Percentiles rank a stretch among this genome's conserved stretches.
Conservation (phyloP, 768 basidiomycete species). For the Lentinula boryana region DNA sequence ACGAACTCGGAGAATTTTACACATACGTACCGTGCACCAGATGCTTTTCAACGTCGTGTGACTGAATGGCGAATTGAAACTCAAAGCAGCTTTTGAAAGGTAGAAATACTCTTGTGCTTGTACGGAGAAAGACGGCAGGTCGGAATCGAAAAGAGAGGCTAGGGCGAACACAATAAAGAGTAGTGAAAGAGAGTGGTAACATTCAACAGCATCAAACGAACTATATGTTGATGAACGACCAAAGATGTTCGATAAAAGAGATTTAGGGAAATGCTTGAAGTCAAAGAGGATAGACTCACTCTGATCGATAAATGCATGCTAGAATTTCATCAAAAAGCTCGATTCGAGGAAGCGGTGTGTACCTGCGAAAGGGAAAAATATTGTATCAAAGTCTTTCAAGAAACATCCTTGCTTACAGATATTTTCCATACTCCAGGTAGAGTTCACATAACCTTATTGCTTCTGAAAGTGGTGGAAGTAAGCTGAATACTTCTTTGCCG, state of each 20-base stretch:
- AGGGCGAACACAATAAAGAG: conserved; percentile 65
- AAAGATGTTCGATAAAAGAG: neutral
- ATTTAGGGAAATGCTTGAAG: neutral
- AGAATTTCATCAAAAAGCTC: conserved; percentile 57
- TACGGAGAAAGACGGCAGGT: conserved; percentile 37
- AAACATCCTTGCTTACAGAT: conserved; percentile 35
- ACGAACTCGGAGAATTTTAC: neutral
- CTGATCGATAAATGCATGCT: conserved; percentile 44
- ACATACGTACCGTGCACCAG: conserved; percentile 1
- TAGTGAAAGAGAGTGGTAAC: conserved; percentile 53
- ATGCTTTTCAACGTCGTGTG: conserved; percentile 10
- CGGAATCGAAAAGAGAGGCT: conserved; percentile 54
- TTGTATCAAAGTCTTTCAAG: neutral
- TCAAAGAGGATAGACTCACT: conserved; percentile 26
- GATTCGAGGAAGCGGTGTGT: conserved; percentile 43
- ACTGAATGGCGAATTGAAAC: conserved; percentile 33
- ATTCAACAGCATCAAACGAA: conserved; percentile 29
- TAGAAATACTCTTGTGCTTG: conserved; percentile 61
- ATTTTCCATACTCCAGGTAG: conserved; percentile 59
- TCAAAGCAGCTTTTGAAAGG: conserved; percentile 47
- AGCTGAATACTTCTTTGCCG: conserved; percentile 34
- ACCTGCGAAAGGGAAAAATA: conserved; percentile 28
- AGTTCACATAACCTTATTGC: conserved; percentile 57
- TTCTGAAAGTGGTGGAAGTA: conserved; percentile 53
- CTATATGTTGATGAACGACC: conserved; percentile 14